Percentiles rank a stretch among this genome's conserved stretches.
phyloP scores from a whole-genome alignment of 2,329 filamentous ascomycete species.

The Xenoacremonium recifei region DNA sequence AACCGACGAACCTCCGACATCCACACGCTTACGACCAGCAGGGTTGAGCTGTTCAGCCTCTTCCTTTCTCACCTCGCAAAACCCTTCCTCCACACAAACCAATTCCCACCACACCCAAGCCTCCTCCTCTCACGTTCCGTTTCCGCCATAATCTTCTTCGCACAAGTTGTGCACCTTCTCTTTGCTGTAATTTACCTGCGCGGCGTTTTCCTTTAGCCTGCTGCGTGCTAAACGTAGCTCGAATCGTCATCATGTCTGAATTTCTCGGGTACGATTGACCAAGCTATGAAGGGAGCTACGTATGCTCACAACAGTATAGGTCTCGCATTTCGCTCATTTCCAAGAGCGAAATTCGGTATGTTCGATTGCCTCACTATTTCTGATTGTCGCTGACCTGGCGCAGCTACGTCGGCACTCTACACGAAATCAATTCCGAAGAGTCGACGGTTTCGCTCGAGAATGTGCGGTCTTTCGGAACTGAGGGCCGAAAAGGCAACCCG shows the following conservation, averaged over 20 bases:
- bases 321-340: constrained; percentile 96
- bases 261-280: constrained; percentile 53
- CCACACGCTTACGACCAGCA: no score
- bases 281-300: constrained; percentile 25
- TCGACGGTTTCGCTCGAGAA: constrained; percentile 97
- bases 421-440: constrained; percentile 97
- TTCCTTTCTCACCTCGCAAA: constrained; percentile 31
- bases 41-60: constrained; percentile 30
- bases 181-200: constrained; percentile 17
- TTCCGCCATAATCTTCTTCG: constrained; percentile 10
- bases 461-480: constrained; percentile 91
- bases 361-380: constrained; percentile 16
- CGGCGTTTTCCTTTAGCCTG: constrained; percentile 27
- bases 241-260: constrained; percentile 51
- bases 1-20: no score
- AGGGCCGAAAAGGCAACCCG: constrained; percentile 77
- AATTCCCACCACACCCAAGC: constrained; percentile 17
- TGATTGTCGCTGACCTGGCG: constrained; percentile 31
- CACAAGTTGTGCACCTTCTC: constrained; percentile 16
- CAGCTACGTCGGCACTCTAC: constrained; percentile 92
- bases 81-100: constrained; percentile 32
- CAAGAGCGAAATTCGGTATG: constrained; percentile 94
- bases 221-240: constrained; percentile 43
- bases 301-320: constrained; percentile 48
- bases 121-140: constrained; percentile 14